Base-by-base conservation (phyloP, 257 asterid genomes). In the Solanum bukasovii region DNA sequence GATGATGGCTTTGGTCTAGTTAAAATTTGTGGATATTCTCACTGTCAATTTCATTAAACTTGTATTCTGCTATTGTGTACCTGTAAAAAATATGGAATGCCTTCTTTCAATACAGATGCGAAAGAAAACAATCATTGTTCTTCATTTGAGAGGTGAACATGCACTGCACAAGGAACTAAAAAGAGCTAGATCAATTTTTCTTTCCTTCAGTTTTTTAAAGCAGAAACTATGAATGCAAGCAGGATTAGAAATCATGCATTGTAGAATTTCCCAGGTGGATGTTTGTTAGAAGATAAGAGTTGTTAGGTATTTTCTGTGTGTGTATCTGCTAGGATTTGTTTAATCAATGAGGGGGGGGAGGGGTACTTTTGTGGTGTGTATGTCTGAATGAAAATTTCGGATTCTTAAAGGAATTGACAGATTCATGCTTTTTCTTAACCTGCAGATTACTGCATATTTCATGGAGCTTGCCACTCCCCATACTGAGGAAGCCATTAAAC, bases 401-500 rank as follows among this genome's bases (percentile, higher is more conserved):
- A 20, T 72, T 63, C n/a, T 18, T 85, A 3, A 59, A 49, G 59
- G 65, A 85, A 85, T 56, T 86, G 59, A 86, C 84, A 44, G 83
- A 86, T 73, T 73, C 27, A 1, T 49, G 42, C 5, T 27, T 92
- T 21, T 72, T 82, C 25, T 91, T 56, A 38, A 88, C 89, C 63
- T 90, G 88, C 93, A 97, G 99, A 93, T 97, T 89, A 93, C 96
- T 89, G 96, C 99, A 25, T 97, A 97, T 89, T 96, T 97, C 86
- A 94, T 97, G 98, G 99, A 93, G 91, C 98, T 97, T 91, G 99
- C 99, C 86, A 92, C 99, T 74, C 99, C 99, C 49, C 96, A 91
- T 89, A 92, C 99, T 37, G 99, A 96, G 91, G 99, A 97, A 93
- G 99, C 96, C 85, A 94, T 97, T 87, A 91, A 95, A 88, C 95